A percentile compares a stretch with the other conserved stretches of the same genome.
Conservation (phyloP, 139 green algal species). For the Chlamydomonas incerta region DNA sequence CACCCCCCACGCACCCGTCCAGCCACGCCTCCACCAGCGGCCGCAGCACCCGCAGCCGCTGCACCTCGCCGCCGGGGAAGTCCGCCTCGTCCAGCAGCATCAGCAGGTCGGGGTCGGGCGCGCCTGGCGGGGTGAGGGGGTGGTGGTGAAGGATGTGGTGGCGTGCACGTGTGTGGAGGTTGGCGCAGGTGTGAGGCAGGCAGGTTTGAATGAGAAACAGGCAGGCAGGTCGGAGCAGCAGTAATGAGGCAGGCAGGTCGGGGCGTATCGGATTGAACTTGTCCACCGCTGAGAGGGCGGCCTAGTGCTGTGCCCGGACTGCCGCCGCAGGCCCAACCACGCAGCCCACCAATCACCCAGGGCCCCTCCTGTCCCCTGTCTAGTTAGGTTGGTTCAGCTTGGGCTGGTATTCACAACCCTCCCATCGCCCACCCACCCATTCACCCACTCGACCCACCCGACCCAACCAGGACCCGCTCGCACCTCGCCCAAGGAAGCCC, state of each 20-base stretch:
- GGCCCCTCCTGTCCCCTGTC: too few species aligned
- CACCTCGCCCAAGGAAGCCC: conserved; percentile 31
- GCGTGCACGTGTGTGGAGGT: background rate
- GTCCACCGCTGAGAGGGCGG: too few species aligned
- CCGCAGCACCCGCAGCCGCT: conserved; percentile 11
- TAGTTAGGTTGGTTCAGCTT: too few species aligned
- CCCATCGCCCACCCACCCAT: too few species aligned
- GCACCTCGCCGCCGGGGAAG: conserved; percentile 30
- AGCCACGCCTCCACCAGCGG: conserved; percentile 16
- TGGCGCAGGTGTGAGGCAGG: background rate
- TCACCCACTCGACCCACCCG: too few species aligned
- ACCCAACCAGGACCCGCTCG: too few species aligned
- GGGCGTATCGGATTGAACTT: too few species aligned
- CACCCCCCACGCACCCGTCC: conserved; percentile 7
- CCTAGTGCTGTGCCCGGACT: too few species aligned
- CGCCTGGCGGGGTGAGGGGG: background rate
- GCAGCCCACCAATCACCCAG: too few species aligned
- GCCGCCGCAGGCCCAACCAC: too few species aligned
- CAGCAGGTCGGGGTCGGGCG: background rate
- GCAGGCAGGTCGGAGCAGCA: background rate
- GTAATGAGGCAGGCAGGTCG: too few species aligned
- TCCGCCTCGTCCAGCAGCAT: conserved; percentile 19
- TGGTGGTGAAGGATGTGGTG: background rate
- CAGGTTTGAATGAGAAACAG: background rate
- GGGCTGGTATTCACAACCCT: too few species aligned